Base-by-base conservation (phyloP, 208 protist genomes). In the Leptomonas pyrrhocoris region DNA sequence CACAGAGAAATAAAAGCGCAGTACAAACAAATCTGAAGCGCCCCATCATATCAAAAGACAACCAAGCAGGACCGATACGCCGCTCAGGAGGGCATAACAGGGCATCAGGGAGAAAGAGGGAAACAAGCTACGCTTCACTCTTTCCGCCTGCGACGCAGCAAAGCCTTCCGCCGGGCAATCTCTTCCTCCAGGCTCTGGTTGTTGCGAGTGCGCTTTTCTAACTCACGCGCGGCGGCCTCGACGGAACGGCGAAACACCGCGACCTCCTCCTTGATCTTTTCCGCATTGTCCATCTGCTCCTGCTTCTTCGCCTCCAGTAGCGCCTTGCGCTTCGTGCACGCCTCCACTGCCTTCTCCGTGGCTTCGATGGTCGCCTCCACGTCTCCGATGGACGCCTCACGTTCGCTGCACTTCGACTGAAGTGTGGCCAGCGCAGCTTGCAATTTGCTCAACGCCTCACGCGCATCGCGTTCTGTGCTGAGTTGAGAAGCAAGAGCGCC, bases 241-340 rank as follows among this genome's bases (percentile, higher is more conserved):
- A 79, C 72, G 34, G 50, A 54, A 18, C 69, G 31, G 40, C 63
- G 79, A 27, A 83, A 59, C 40, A 68, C 74, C 9, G 77, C 64
- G 21, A 84, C 59, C 42, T 92, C 64, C 48, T 75, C 66, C n/a
- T 80, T 79, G 23, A 81, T 86, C n/a, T 68, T 68, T 30, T 87
- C 86, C 30, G 77, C 79, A 42, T 90, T 84, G 43, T 80, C 80
- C 88, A 89, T 89, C 67, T 89, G 85, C 21, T 79, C 53, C 16
- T 63, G 48, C 36, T 86, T 90, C 53, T 65, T 77, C n/a, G 80
- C 69, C 48, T 90, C 80, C 27, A 90, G 62, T 23, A 68, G 30
- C 0, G 61, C 25, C 21, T 77, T 83, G 23, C 78, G 65, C n/a
- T 16, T 64, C 13, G 66, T 25, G 46, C 73, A 80, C 15, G 62